phyloP scores from a whole-genome alignment of 2,329 filamentous ascomycete genomes.

The Penicillium rolfsii region DNA sequence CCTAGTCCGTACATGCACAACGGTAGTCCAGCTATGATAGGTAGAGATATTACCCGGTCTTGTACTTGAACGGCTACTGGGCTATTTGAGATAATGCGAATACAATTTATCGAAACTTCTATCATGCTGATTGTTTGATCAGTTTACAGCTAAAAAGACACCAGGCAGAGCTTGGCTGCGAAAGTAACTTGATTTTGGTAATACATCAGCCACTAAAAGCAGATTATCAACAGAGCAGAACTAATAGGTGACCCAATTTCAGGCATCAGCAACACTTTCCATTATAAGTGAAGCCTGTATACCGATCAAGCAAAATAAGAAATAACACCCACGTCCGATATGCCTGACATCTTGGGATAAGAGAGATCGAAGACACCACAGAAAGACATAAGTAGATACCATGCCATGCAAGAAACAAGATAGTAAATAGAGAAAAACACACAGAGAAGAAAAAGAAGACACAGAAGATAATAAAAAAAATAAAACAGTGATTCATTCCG shows the following conservation, averaged over 20 bases:
- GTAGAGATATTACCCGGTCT: background rate
- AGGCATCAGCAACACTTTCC: constrained; percentile 22
- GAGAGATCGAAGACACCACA: constrained; percentile 25
- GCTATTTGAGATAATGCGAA: background rate
- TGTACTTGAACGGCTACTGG: background rate
- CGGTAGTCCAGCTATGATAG: background rate
- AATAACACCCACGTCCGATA: constrained; percentile 16
- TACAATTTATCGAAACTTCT: background rate
- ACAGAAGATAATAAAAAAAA: constrained; percentile 8
- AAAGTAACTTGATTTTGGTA: constrained; percentile 14
- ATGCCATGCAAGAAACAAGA: constrained; percentile 28
- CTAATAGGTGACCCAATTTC: background rate
- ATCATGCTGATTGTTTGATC: background rate
- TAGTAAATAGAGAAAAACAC: constrained; percentile 5
- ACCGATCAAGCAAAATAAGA: constrained; percentile 20
- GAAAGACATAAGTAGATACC: constrained; percentile 24
- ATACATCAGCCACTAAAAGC: constrained; percentile 20
- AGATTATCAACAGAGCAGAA: constrained; percentile 18
- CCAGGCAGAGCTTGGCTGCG: background rate
- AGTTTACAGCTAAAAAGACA: background rate
- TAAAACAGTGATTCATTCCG: constrained; percentile 17
- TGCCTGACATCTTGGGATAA: constrained; percentile 18
- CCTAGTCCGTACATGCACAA: too few relatives aligned
- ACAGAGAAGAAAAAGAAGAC: constrained; percentile 4
- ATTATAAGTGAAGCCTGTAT: constrained; percentile 26